Conservation (phyloP, 2,329 filamentous ascomycete genomes). For the Epicoccum sorghinum region DNA sequence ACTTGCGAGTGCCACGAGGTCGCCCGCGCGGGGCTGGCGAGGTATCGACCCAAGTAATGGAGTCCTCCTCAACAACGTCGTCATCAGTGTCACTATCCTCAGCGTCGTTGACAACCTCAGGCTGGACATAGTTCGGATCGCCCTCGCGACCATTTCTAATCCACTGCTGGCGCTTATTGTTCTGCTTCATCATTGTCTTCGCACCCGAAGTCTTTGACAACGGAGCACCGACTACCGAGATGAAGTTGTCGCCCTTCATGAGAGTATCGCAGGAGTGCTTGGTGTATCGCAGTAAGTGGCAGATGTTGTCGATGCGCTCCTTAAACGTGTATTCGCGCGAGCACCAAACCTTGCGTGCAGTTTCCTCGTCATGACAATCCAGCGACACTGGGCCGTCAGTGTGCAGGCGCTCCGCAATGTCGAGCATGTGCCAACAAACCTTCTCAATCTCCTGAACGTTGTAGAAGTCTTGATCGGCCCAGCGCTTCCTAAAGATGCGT, state of each 20-base stretch:
- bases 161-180: slow-evolving; percentile 10
- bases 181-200: slow-evolving; percentile 5
- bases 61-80: no score
- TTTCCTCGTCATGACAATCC: slow-evolving; percentile 8
- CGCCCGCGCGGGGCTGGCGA: no score
- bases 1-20: no score
- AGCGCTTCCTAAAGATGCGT: slow-evolving; percentile 13
- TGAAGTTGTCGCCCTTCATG: slow-evolving; percentile 19
- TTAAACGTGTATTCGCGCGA: slow-evolving; percentile 12
- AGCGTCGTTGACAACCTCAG: no score
- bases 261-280: slow-evolving; percentile 18
- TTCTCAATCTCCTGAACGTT: slow-evolving; percentile 15
- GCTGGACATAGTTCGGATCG: background rate
- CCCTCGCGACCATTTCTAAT: background rate
- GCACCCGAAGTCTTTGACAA: slow-evolving; percentile 10
- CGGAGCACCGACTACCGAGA: slow-evolving; percentile 3
- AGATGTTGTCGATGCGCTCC: slow-evolving; percentile 15
- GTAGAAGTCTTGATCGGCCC: slow-evolving; percentile 2
- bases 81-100: no score
- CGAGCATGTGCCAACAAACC: slow-evolving; percentile 20
- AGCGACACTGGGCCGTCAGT: slow-evolving; percentile 4
- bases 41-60: no score
- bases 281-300: slow-evolving; percentile 8
- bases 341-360: slow-evolving; percentile 2
- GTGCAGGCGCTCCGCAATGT: slow-evolving; percentile 15